Evolutionary conservation across 2,329 filamentous ascomycete genomes (phyloP).

Genomic region (Sporothrix curviconia): DNA sequence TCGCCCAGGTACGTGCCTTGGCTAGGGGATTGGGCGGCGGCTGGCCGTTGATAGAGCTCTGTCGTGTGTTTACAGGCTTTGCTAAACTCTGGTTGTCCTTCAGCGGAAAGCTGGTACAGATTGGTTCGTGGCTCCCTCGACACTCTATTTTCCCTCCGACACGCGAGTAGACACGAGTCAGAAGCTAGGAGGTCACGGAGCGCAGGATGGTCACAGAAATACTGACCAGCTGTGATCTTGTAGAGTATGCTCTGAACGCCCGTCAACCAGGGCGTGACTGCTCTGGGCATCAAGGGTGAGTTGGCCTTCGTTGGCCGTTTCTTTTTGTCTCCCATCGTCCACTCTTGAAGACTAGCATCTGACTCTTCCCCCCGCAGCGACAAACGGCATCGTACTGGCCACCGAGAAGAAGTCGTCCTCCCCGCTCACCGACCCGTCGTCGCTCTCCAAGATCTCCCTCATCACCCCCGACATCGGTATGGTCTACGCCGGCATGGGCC

Average conservation of each 20-base stretch:
- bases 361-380: conserved; percentile 55
- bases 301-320: not conserved
- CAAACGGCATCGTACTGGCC: conserved; percentile 96
- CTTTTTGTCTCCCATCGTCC: not conserved
- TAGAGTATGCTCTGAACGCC: conserved; percentile 99
- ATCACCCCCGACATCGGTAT: conserved; percentile 99
- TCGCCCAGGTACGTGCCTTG: conserved; percentile 77
- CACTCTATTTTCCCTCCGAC: not conserved
- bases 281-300: conserved; percentile 94
- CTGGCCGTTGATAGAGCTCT: not conserved
- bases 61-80: not conserved
- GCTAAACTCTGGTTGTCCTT: conserved; percentile 10
- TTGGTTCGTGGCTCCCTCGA: conserved; percentile 47
- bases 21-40: not conserved
- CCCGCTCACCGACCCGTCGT: conserved; percentile 89
- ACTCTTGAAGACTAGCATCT: too few species aligned
- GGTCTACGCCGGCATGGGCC: conserved; percentile 99
- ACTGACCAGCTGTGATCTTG: not conserved
- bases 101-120: conserved; percentile 98
- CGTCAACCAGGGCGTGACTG: conserved; percentile 98
- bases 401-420: conserved; percentile 99
- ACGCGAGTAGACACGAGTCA: not conserved
- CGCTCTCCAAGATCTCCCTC: conserved; percentile 92
- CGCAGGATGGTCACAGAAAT: not conserved
- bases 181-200: too few species aligned